Evolutionary conservation across 2,329 filamentous ascomycete genomes (phyloP).

Genomic region (Cercospora sp.): DNA sequence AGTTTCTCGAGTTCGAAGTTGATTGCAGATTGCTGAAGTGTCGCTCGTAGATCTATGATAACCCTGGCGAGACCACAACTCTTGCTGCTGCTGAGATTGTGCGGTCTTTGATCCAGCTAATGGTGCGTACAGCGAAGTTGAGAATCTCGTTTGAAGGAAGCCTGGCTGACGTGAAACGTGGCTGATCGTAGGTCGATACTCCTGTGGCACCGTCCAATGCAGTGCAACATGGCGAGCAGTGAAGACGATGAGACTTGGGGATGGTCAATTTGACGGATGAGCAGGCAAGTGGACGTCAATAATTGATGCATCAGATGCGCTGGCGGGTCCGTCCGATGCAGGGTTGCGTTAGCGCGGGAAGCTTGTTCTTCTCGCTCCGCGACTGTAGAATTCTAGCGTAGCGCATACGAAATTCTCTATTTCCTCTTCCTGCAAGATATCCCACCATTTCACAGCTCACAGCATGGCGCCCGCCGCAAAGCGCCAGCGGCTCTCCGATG

Average conservation of each 20-base stretch:
- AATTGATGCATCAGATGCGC: background rate
- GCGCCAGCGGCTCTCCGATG: slow-evolving; percentile 36
- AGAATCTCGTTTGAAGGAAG: background rate
- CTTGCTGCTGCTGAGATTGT: slow-evolving; percentile 58
- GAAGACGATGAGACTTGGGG: background rate
- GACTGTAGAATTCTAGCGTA: background rate
- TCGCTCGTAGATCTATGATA: slow-evolving; percentile 54
- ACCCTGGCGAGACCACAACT: slow-evolving; percentile 58
- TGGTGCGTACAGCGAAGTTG: slow-evolving; percentile 35
- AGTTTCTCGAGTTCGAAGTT: background rate
- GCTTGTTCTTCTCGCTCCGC: background rate
- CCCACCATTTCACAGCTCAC: background rate
- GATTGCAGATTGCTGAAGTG: background rate
- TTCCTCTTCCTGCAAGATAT: background rate
- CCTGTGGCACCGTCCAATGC: background rate
- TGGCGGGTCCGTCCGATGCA: background rate
- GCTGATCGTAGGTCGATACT: background rate
- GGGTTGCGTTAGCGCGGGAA: background rate
- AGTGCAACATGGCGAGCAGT: background rate
- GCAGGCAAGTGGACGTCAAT: background rate
- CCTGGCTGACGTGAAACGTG: background rate
- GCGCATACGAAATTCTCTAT: background rate
- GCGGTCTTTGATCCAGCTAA: slow-evolving; percentile 51
- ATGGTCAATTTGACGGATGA: background rate
- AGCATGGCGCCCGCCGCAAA: slow-evolving; percentile 37